Evolutionary conservation across 768 basidiomycete genomes (phyloP).

Genomic region (Rhizopogon sp.): DNA sequence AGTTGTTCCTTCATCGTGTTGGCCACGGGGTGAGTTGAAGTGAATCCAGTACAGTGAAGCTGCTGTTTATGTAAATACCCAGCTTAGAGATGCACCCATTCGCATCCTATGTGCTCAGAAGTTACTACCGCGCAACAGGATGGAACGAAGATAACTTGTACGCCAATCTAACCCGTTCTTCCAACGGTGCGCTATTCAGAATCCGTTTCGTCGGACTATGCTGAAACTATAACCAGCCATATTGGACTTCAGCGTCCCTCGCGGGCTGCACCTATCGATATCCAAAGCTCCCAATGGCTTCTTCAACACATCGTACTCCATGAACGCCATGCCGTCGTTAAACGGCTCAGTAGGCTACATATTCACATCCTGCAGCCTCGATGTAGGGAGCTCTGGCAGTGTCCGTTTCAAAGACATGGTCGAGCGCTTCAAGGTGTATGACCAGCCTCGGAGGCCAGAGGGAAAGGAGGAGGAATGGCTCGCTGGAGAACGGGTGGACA

Average conservation of each 20-base stretch:
- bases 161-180: constrained; percentile 84
- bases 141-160: constrained; percentile 98
- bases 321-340: constrained; percentile 89
- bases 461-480: constrained; percentile 77
- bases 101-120: constrained; percentile 81
- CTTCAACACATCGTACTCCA: constrained; percentile 88
- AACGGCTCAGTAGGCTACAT: constrained; percentile 93
- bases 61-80: no score
- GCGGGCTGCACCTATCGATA: constrained; percentile 71
- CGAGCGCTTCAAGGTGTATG: constrained; percentile 82
- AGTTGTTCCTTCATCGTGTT: no score
- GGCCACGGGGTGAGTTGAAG: no score
- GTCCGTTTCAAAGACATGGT: constrained; percentile 86
- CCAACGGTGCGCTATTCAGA: constrained; percentile 54
- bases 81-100: constrained; percentile 68
- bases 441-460: constrained; percentile 76
- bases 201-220: not conserved
- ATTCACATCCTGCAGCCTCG: constrained; percentile 82
- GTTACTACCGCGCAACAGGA: constrained; percentile 87
- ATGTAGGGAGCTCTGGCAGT: constrained; percentile 61
- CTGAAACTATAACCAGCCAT: constrained; percentile 50
- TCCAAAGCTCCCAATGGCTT: constrained; percentile 86
- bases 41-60: no score
- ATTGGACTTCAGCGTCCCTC: constrained; percentile 86
- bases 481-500: constrained; percentile 73